Percentiles rank a stretch among this genome's conserved stretches.
Evolutionary conservation across 495 filamentous ascomycete genomes (phyloP).

Genomic region (Aspergillus coremiiformis): DNA sequence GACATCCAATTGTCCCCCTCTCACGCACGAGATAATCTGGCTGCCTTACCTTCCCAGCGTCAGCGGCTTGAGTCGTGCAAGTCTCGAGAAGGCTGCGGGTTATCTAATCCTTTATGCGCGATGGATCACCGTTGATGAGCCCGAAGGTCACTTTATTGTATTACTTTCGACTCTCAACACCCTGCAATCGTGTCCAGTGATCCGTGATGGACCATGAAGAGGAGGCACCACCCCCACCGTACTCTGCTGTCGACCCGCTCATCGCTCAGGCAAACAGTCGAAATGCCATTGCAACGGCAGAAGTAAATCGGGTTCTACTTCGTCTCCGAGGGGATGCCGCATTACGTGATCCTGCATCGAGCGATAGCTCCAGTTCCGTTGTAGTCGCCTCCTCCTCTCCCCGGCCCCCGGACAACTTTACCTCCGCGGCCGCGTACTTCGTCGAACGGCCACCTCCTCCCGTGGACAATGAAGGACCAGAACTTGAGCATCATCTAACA

Average conservation of each 20-base stretch:
- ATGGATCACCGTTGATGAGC: slow-evolving; percentile 16
- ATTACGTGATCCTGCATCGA: slow-evolving; percentile 5
- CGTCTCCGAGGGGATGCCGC: slow-evolving; percentile 18
- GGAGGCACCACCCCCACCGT: slow-evolving; percentile 40
- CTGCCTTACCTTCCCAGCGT: slow-evolving; percentile 18
- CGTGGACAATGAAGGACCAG: slow-evolving; percentile 19
- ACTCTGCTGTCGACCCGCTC: slow-evolving; percentile 40
- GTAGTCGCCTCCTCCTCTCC: background rate
- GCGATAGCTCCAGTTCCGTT: slow-evolving; percentile 16
- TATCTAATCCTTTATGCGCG: slow-evolving; percentile 20
- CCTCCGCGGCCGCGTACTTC: slow-evolving; percentile 42
- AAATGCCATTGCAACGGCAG: slow-evolving; percentile 11
- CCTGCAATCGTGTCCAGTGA: background rate
- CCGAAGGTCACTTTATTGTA: slow-evolving; percentile 1
- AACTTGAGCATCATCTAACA: slow-evolving; percentile 36
- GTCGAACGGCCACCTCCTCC: slow-evolving; percentile 29
- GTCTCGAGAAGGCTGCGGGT: slow-evolving; percentile 1
- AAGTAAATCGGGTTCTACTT: slow-evolving; percentile 7
- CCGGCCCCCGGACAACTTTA: slow-evolving; percentile 27
- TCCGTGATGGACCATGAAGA: slow-evolving; percentile 35
- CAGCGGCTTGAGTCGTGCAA: background rate
- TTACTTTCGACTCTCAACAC: background rate
- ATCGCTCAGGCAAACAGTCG: too few relatives aligned
- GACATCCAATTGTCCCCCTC: background rate
- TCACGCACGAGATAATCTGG: slow-evolving; percentile 15